Base-by-base conservation (phyloP, 768 basidiomycete species). In the Serpula lacrymans region DNA sequence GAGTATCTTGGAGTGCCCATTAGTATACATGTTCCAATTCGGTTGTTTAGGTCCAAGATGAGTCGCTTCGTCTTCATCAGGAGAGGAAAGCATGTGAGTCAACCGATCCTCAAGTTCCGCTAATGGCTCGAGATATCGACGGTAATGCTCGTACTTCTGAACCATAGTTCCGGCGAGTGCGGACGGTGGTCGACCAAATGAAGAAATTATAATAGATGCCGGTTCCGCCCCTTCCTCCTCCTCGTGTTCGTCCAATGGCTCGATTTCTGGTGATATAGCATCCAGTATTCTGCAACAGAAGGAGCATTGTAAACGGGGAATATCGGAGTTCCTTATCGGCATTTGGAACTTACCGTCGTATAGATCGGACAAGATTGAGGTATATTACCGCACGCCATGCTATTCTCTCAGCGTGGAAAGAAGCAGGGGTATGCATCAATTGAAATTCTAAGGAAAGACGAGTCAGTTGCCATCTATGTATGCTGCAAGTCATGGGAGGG, bases 331-430 rank as follows among this genome's bases (percentile, higher is more conserved):
- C n/a, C n/a, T n/a, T n/a, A n/a, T n/a, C n/a, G n/a, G n/a, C n/a
- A n/a, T n/a, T n/a, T n/a, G 40, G 42, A 31, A 61, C 71, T 47
- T 57, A 81, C 83, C 83, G 78, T 53, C 82, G 80, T 52, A 91
- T 66, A 45, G 88, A 91, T 58, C 82, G 81, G 45, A 90, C 84
- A 47, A 92, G 72, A 63, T 92, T 92, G 45, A 91, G 75, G 65
- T 91, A 92, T 53, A 92, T 85, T 51, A 92, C 88, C 36, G 85
- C 77, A 37, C 88, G 79, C 88, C 88, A 92, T 20, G 88, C 85
- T 41, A 86, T 79, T 47, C 88, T 74, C 57, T 91, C 88, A 13
- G 82, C 78, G 49, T 77, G 78, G 60, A 92, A 90, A 26, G 83
- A 77, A 25, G 77, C 78, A 7, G 84, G 84, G 1, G 83, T 74